Evolutionary conservation across 2,329 filamentous ascomycete species (phyloP), one percentile per base, ranked within the genome.

Genomic region (Balansia obtecta): DNA sequence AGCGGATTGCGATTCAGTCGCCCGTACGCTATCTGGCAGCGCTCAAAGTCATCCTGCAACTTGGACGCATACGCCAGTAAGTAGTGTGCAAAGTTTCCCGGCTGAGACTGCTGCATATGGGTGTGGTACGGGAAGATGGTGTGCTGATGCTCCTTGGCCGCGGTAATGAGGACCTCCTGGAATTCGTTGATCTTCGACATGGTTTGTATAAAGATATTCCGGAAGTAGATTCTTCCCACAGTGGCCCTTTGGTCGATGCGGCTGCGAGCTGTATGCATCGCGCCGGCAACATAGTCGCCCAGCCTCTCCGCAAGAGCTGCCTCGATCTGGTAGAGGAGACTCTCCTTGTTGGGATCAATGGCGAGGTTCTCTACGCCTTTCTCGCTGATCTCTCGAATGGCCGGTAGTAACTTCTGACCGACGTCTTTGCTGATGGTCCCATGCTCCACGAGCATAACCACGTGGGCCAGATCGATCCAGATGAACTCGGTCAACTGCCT

Each of bases 91-190:
- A 52, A 48, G 48, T 52, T 51, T 13, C 49, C 53, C 10, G 53
- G 52, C 45, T 55, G 53, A 13, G 53, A 52, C 44, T 53, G 53
- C 39, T 53, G 53, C 49, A 55, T 50, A 20, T 55, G 53, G 11
- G 53, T 53, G 22, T 53, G 49, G 45, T 50, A 53, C 10, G 52
- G 51, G 13, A 55, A 50, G 18, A 53, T 20, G 1, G 34, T 43
- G 4, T n/a, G 22, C 3, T 39, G 8, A 4, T 53, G 40, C 4
- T 46, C 34, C 8, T 50, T 46, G 2, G 53, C 53, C 11, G 50
- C 44, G 16, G 40, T 39, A 4, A 53, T 10, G 12, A 55, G 49
- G 20, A 20, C 27, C 2, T 51, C 52, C 27, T 52, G 47, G 20
- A 45, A 42, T 30, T 45, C 30, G n/a, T 30, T 20, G 16, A 45